These are phyloP conservation scores for Stentor roeselii DNA, from an alignment of 73 alveolate genomes.

Conservation along the genomic window DNA sequence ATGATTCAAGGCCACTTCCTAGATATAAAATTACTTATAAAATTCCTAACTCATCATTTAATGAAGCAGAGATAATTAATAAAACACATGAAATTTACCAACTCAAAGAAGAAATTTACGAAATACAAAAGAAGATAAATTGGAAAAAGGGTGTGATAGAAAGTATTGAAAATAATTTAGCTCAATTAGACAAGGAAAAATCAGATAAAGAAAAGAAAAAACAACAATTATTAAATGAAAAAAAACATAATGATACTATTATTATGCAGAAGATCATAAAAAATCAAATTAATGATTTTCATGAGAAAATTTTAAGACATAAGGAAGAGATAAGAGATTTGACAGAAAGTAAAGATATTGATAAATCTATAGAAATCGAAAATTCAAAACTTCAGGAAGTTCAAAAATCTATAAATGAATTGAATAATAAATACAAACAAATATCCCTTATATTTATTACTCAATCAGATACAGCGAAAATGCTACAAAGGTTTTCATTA, in stretches of 20 bases:
- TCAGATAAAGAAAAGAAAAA: neutral
- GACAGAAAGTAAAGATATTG: neutral
- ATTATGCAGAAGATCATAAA: too few species aligned
- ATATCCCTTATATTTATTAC: neutral
- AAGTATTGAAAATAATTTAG: too few species aligned
- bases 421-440: too few species aligned
- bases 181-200: neutral
- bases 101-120: neutral
- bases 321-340: too few species aligned
- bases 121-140: neutral
- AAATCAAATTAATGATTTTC: neutral
- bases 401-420: neutral
- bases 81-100: neutral
- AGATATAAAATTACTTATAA: neutral
- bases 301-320: too few species aligned
- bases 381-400: neutral
- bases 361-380: neutral
- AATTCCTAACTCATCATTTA: neutral
- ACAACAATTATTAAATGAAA: neutral
- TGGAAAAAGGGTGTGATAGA: neutral
- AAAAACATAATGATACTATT: too few species aligned
- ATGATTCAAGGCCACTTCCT: neutral
- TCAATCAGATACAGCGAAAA: neutral
- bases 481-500: neutral
- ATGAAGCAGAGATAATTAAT: neutral